A percentile compares a stretch with the other conserved stretches of the same genome.
These are phyloP conservation scores for Neoboletus brunneissimus DNA, from an alignment of 768 basidiomycete species.

Conservation along the genomic window DNA sequence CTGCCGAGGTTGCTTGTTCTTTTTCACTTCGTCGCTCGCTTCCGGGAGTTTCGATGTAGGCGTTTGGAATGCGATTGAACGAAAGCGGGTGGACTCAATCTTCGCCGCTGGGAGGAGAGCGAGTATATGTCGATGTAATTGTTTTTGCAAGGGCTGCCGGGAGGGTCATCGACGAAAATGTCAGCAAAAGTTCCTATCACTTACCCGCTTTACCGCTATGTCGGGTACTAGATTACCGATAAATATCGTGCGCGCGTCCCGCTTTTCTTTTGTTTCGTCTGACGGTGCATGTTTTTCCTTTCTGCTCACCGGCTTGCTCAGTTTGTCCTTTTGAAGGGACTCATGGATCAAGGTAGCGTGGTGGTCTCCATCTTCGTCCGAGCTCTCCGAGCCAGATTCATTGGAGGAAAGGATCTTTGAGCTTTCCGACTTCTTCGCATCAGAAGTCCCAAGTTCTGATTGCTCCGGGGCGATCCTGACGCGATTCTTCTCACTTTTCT, in stretches of 20 bases:
- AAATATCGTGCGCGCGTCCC: constrained; percentile 85
- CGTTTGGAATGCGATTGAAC: constrained; percentile 85
- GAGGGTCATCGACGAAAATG: not conserved
- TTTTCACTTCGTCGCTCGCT: constrained; percentile 31
- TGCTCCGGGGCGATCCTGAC: not conserved
- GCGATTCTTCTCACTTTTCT: constrained; percentile 13
- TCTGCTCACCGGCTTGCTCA: constrained; percentile 25
- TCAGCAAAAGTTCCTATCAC: constrained; percentile 20
- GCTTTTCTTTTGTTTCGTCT: constrained; percentile 69
- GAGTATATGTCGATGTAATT: constrained; percentile 74
- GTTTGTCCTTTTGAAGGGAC: constrained; percentile 38
- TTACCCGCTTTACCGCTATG: constrained; percentile 72
- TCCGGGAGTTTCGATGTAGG: constrained; percentile 67
- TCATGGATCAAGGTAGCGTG: constrained; percentile 60
- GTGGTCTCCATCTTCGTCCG: constrained; percentile 34
- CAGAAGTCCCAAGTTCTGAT: not conserved
- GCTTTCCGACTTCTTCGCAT: not conserved
- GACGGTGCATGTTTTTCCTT: constrained; percentile 53
- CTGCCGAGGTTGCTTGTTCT: constrained; percentile 34
- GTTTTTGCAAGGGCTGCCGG: constrained; percentile 66
- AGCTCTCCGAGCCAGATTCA: constrained; percentile 31
- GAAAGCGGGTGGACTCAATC: constrained; percentile 91
- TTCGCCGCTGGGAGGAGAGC: constrained; percentile 68
- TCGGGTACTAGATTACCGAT: constrained; percentile 84
- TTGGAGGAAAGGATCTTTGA: constrained; percentile 6